Evolutionary conservation across 176 grass and related monocot genomes (phyloP), one percentile per base, ranked within the genome.

Genomic region (Rhynchospora pubera): DNA sequence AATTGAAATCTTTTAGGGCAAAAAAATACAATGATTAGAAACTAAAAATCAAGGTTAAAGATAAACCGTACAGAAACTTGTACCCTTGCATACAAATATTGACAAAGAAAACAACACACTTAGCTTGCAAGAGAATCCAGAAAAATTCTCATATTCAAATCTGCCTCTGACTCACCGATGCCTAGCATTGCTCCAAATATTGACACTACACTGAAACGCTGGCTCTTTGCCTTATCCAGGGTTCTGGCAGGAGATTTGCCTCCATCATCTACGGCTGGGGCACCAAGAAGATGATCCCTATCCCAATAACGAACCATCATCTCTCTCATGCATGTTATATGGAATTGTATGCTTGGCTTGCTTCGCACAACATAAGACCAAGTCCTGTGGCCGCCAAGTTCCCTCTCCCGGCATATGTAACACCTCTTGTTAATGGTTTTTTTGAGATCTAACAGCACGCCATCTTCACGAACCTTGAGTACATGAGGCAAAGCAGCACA

Each of bases 361-460:
- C 19, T 63, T 55, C 78, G 55, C 59, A 80, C 21, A 18, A 80
- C 78, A 62, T 80, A 80, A 23, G 78, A 80, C 78, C 78, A 80
- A 22, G 78, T 80, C 39, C 59, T 45, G 5, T 21, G 59, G 18
- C 57, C 52, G 7, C 78, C 57, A 4, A 80, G 15, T 80, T 80
- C 78, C 15, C 59, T 80, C 57, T 80, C 78, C 2, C 21, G 78
- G 59, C 57, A 80, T 39, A 80, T 47, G 28, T 62, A 80, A 47
- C 78, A 80, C 78, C n/a, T 9, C 22, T 80, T 63, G 32, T 80
- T 80, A 9, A 80, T 80, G 2, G 11, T 62, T 15, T 80, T 80
- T 63, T 80, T 80, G 6, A 80, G 43, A 48, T 80, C 78, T 18
- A 80, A 39, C 26, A 80, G 47, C 19, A 80, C 56, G 63, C 78